Conservation (phyloP, 2,329 filamentous ascomycete genomes). For the Camillea tinctor region DNA sequence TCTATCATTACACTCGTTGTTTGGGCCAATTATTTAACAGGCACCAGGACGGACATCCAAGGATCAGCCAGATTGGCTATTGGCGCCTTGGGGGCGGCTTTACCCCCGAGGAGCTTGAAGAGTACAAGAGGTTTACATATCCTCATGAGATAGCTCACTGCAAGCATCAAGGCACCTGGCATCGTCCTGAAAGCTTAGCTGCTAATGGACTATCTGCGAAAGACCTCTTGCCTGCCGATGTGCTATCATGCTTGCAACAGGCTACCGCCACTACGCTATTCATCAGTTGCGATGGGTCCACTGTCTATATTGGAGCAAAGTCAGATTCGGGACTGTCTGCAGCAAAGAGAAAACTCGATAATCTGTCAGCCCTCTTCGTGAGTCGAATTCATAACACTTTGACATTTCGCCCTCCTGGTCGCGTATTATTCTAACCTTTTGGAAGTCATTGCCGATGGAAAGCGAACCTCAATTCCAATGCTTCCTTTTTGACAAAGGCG, state of each 20-base stretch:
- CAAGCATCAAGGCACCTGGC: slow-evolving; percentile 11
- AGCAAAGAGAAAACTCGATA: slow-evolving; percentile 22
- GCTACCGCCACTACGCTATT: slow-evolving; percentile 17
- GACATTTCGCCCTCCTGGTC: neutral
- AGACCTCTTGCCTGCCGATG: slow-evolving; percentile 7
- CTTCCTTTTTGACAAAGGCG: slow-evolving; percentile 22
- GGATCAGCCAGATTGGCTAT: slow-evolving; percentile 1
- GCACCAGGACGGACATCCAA: slow-evolving; percentile 1
- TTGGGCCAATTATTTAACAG: neutral
- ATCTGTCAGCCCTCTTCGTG: slow-evolving; percentile 20
- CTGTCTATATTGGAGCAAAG: slow-evolving; percentile 22
- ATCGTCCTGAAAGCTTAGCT: slow-evolving; percentile 6
- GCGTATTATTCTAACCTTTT: slow-evolving; percentile 9
- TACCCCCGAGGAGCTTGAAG: neutral
- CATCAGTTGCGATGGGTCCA: slow-evolving; percentile 6
- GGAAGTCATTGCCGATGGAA: neutral
- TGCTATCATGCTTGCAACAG: slow-evolving; percentile 12
- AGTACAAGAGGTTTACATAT: slow-evolving; percentile 9
- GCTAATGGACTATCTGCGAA: slow-evolving; percentile 1
- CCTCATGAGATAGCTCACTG: slow-evolving; percentile 17
- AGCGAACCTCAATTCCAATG: slow-evolving; percentile 7
- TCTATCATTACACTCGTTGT: neutral
- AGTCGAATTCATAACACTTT: slow-evolving; percentile 5
- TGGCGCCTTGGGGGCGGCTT: slow-evolving; percentile 6
- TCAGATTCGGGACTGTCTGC: slow-evolving; percentile 1